Evolutionary conservation across 306 rosid species (phyloP).

Genomic region (Cicer chorassanicum): DNA sequence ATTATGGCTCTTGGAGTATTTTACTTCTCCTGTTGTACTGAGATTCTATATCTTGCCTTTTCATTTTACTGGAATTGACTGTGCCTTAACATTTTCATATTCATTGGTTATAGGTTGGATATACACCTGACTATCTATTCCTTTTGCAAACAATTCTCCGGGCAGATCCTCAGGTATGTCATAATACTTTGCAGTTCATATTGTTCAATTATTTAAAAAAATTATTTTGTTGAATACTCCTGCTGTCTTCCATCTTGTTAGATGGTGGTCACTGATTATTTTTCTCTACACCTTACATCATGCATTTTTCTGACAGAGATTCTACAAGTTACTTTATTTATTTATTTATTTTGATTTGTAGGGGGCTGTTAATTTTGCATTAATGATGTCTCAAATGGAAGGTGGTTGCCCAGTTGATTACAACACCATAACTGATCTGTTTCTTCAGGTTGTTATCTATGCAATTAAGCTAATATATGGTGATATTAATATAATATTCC

Average conservation of each 20-base stretch:
- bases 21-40: constrained; percentile 3
- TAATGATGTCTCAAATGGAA: constrained; percentile 99
- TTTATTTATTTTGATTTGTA: constrained; percentile 47
- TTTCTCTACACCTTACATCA: constrained; percentile 8
- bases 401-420: constrained; percentile 99
- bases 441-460: constrained; percentile 79
- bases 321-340: background rate
- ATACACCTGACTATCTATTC: constrained; percentile 96
- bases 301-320: constrained; percentile 27
- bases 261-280: constrained; percentile 29
- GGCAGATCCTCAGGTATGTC: constrained; percentile 91
- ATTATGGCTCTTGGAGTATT: constrained; percentile 23
- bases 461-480: constrained; percentile 26
- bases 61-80: constrained; percentile 23
- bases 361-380: constrained; percentile 99
- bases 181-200: background rate
- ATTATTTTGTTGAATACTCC: constrained; percentile 26
- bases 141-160: constrained; percentile 97
- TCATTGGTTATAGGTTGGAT: constrained; percentile 79
- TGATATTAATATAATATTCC: constrained; percentile 32
- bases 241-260: constrained; percentile 14
- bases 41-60: constrained; percentile 11
- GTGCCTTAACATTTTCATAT: constrained; percentile 40
- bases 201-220: constrained; percentile 9
- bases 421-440: constrained; percentile 97